These are phyloP conservation scores for Blepharisma undulans DNA, from an alignment of 169 alveolate genomes.

Conservation along the genomic window DNA sequence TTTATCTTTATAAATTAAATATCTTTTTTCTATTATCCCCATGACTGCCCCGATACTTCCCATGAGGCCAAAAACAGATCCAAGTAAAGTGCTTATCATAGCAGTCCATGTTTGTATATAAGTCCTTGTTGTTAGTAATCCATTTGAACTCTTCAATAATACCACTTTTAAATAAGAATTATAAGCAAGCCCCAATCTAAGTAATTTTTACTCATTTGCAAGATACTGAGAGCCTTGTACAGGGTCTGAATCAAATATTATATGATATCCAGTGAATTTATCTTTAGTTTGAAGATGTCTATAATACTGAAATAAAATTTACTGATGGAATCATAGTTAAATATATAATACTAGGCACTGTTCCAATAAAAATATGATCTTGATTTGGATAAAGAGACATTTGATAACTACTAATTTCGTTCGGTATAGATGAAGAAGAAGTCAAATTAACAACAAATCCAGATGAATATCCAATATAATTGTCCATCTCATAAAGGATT, in stretches of 20 bases:
- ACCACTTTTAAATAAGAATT: no score
- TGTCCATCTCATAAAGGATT: background rate
- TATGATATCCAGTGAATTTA: conserved; percentile 6
- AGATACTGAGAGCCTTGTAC: background rate
- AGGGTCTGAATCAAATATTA: background rate
- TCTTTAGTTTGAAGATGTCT: background rate
- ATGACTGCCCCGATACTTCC: no score
- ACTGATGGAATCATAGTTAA: background rate
- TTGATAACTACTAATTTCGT: background rate
- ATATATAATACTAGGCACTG: background rate
- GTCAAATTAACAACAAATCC: background rate
- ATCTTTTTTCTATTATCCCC: no score
- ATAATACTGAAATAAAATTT: background rate
- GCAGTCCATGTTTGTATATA: background rate
- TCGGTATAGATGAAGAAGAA: conserved; percentile 17
- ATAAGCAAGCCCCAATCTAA: no score
- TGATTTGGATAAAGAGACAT: background rate
- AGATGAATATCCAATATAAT: background rate
- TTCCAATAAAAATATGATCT: background rate
- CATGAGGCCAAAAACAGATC: conserved; percentile 26
- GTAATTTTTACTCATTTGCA: no score
- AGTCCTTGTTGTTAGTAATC: background rate
- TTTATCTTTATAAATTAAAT: no score
- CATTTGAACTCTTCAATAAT: background rate
- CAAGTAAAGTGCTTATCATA: background rate